Evolutionary conservation across 352 stramenopile genomes (phyloP).

Genomic region (Globisporangium paroecandrum): DNA sequence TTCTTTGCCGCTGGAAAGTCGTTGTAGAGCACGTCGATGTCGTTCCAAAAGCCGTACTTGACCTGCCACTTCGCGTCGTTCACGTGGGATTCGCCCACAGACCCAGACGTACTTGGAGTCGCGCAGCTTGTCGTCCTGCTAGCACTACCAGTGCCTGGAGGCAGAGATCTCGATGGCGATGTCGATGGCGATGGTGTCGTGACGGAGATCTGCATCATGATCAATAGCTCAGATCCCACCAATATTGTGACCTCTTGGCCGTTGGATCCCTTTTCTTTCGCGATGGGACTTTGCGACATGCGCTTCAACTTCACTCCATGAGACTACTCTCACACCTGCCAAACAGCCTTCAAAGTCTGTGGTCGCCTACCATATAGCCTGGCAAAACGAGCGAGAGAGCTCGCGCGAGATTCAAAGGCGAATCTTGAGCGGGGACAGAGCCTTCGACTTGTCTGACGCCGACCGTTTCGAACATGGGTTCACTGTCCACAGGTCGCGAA

Average conservation of each 20-base stretch:
- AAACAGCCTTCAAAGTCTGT: background rate
- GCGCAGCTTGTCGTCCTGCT: background rate
- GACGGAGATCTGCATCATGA: constrained; percentile 3
- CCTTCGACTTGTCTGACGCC: background rate
- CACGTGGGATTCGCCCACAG: background rate
- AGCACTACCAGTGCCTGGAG: no score
- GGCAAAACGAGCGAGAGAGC: background rate
- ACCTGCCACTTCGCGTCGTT: constrained; percentile 35
- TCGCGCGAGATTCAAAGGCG: background rate
- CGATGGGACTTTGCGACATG: background rate
- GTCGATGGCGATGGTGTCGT: background rate
- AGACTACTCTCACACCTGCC: background rate
- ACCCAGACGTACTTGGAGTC: constrained; percentile 1
- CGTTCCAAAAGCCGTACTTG: constrained; percentile 55
- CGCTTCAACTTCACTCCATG: background rate
- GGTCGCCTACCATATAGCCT: background rate
- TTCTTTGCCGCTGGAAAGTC: constrained; percentile 31
- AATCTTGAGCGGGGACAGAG: background rate
- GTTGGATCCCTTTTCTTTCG: background rate
- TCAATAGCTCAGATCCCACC: background rate
- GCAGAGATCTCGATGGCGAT: background rate
- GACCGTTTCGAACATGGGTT: background rate
- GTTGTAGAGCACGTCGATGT: constrained; percentile 53
- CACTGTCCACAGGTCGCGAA: background rate
- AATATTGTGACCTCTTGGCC: background rate